A percentile compares a stretch with the other conserved stretches of the same genome.
These are phyloP conservation scores for Cryptococcus sp. DNA, from an alignment of 1,284 basidiomycete genomes.

Conservation along the genomic window DNA sequence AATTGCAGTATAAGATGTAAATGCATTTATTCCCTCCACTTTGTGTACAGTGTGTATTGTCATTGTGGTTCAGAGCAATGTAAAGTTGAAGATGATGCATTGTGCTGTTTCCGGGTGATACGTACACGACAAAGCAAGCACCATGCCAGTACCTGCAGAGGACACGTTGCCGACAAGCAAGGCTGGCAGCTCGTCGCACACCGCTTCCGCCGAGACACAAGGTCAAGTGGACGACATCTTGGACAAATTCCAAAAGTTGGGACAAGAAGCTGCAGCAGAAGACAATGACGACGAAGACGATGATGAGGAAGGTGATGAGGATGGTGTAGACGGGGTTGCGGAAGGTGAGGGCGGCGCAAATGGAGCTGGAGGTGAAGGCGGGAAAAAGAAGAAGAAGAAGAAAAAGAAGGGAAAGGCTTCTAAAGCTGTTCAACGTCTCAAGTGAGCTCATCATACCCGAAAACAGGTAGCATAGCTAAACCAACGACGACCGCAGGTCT, in stretches of 20 bases:
- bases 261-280: slow-evolving; percentile 24
- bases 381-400: slow-evolving; percentile 50
- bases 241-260: slow-evolving; percentile 38
- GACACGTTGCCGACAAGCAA: slow-evolving; percentile 26
- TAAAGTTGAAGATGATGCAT: too few species aligned
- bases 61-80: too few species aligned
- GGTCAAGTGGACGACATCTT: slow-evolving; percentile 31
- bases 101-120: too few species aligned
- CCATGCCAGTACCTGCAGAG: slow-evolving; percentile 34
- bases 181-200: slow-evolving; percentile 15
- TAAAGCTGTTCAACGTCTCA: slow-evolving; percentile 48
- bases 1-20: too few species aligned
- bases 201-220: slow-evolving; percentile 11
- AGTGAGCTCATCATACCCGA: slow-evolving; percentile 27
- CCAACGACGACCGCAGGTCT: slow-evolving; percentile 25
- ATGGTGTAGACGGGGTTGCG: slow-evolving; percentile 23
- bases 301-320: slow-evolving; percentile 32
- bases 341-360: slow-evolving; percentile 20
- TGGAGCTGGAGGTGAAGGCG: slow-evolving; percentile 25
- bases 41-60: too few species aligned
- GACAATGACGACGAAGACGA: slow-evolving; percentile 30
- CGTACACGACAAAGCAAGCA: background rate
- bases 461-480: background rate
- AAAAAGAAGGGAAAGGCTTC: slow-evolving; percentile 51
- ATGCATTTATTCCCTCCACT: too few species aligned